Percentiles rank a stretch among this genome's conserved stretches.
phyloP scores from a whole-genome alignment of 2,329 filamentous ascomycete species.

The Fusarium sp. region DNA sequence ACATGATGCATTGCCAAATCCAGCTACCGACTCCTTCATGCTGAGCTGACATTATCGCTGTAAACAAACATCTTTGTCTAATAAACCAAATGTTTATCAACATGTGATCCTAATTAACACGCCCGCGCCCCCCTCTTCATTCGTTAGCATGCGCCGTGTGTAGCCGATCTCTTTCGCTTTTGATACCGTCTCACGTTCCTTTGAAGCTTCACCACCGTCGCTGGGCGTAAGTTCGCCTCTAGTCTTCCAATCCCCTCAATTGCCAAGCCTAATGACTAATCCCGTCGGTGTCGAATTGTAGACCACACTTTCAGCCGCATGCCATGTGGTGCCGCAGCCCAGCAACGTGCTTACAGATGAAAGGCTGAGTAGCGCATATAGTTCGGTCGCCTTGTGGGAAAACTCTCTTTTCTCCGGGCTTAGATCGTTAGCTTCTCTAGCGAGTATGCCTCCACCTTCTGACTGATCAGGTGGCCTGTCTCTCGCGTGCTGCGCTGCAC shows the following conservation, averaged over 20 bases:
- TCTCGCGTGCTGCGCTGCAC: slow-evolving; percentile 77
- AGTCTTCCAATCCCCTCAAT: slow-evolving; percentile 32
- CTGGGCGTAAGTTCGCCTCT: slow-evolving; percentile 34
- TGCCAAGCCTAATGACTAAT: slow-evolving; percentile 24
- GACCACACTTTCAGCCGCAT: slow-evolving; percentile 39
- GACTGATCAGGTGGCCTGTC: slow-evolving; percentile 80
- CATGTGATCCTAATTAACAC: slow-evolving; percentile 39
- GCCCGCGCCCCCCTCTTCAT: slow-evolving; percentile 22
- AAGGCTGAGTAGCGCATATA: slow-evolving; percentile 21
- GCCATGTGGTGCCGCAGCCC: slow-evolving; percentile 30
- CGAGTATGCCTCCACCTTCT: slow-evolving; percentile 84
- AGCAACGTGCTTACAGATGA: slow-evolving; percentile 27
- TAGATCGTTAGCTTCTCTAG: slow-evolving; percentile 81
- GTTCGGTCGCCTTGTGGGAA: slow-evolving; percentile 26
- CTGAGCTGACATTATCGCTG: slow-evolving; percentile 26
- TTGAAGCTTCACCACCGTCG: slow-evolving; percentile 26
- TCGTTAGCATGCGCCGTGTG: slow-evolving; percentile 37
- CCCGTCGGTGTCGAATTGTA: slow-evolving; percentile 7
- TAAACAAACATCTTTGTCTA: slow-evolving; percentile 26
- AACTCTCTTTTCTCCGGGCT: slow-evolving; percentile 16
- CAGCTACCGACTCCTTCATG: slow-evolving; percentile 22
- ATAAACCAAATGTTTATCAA: slow-evolving; percentile 21
- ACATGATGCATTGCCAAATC: slow-evolving; percentile 12
- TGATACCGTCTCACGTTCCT: slow-evolving; percentile 23
- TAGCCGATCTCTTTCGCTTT: slow-evolving; percentile 41